Base-by-base conservation (phyloP, 306 rosid species). In the Erythrophleum fordii region DNA sequence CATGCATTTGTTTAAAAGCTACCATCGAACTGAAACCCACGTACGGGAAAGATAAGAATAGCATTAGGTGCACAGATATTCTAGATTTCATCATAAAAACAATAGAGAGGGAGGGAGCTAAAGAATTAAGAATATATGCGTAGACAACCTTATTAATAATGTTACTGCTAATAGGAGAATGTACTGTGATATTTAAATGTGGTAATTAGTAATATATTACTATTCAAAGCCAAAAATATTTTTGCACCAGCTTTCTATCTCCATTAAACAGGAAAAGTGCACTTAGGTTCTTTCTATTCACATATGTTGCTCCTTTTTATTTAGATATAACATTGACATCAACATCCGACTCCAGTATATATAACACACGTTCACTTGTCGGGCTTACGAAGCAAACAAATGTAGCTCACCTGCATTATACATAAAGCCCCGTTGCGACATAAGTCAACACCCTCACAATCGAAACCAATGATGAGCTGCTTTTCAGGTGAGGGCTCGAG, bases 341-440 rank as follows among this genome's bases (percentile, higher is more conserved):
- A 44, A 45, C 58, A 44, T 26, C 55, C 22, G 16, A 48, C 8
- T 46, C 26, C 25, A 25, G 60, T 17, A 71, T 53, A 48, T 48
- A 29, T 52, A 51, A 4, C 28, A 12, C 46, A 22, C 11, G n/a
- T 26, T 73, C 23, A 5, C 12, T 18, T 6, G 11, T 73, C 37
- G 13, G 45, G 13, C 55, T 9, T 59, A 45, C 28, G 41, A 26
- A 45, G 29, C 26, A 28, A 49, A 23, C 17, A 45, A 71, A 26
- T 29, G 14, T 14, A 25, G 66, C 69, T 66, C 65, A 89, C 95
- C 93, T 91, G 95, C 95, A 91, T 91, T 84, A 91, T 79, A 70
- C 95, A 91, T 52, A 91, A 90, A n/a, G 87, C 80, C 68, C 95
- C 95, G 76, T 82, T 76, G 44, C 95, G 91, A 73, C 95, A 91